A percentile compares a stretch with the other conserved stretches of the same genome.
Conservation (phyloP, 176 grass and related monocot genomes). For the Pontederia crassipes region DNA sequence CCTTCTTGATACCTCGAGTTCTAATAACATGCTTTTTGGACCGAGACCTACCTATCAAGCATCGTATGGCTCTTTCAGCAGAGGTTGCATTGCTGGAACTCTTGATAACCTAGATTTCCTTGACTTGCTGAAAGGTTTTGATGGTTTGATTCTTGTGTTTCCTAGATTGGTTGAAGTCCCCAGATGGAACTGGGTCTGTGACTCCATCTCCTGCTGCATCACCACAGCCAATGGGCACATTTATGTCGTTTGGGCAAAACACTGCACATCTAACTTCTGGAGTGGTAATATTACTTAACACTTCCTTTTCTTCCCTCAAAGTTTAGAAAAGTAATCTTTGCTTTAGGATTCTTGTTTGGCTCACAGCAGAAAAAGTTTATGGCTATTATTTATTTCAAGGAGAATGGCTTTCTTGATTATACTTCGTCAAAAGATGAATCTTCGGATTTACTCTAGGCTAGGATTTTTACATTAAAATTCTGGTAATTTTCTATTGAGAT, state of each 20-base stretch:
- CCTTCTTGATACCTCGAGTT: constrained; percentile 48
- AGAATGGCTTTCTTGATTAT: not conserved
- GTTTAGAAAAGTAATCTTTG: too few species aligned
- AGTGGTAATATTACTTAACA: constrained; percentile 36
- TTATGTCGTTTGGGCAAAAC: constrained; percentile 55
- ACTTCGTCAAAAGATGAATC: not conserved
- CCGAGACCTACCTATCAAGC: constrained; percentile 58
- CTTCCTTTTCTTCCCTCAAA: not conserved
- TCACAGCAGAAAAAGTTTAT: too few species aligned
- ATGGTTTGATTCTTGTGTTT: constrained; percentile 16
- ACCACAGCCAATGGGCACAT: constrained; percentile 33
- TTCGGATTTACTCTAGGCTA: too few species aligned
- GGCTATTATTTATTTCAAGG: too few species aligned
- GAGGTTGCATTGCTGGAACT: constrained; percentile 31
- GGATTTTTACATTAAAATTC: too few species aligned
- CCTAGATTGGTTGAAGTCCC: constrained; percentile 62
- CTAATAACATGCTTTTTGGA: constrained; percentile 59
- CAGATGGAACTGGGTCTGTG: constrained; percentile 16
- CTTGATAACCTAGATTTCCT: constrained; percentile 17
- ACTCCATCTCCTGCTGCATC: constrained; percentile 34
- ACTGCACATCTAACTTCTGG: constrained; percentile 38
- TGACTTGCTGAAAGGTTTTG: constrained; percentile 3
- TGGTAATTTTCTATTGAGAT: too few species aligned
- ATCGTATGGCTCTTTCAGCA: constrained; percentile 39
- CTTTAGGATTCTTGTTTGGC: too few species aligned